phyloP scores from a whole-genome alignment of 306 rosid genomes.

The Glycine soja region DNA sequence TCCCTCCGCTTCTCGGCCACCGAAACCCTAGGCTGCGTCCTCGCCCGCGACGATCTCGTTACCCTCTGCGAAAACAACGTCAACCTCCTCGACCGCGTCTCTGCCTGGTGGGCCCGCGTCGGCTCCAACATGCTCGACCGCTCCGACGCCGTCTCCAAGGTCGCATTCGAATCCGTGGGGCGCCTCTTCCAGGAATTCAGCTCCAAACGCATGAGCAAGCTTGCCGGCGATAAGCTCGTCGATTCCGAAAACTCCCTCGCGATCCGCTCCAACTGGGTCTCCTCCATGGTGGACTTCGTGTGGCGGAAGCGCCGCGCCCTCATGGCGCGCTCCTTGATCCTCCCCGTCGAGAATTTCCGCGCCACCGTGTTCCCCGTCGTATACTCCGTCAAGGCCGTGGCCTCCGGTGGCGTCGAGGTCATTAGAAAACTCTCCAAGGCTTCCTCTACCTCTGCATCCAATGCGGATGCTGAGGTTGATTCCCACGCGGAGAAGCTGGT shows the following conservation, averaged over 20 bases:
- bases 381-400: constrained; percentile 90
- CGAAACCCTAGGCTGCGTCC: constrained; percentile 90
- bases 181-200: constrained; percentile 91
- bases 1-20: constrained; percentile 85
- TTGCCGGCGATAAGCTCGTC: constrained; percentile 91
- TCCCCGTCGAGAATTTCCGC: constrained; percentile 92
- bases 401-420: constrained; percentile 84
- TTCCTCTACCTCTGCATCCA: constrained; percentile 47
- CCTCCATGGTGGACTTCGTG: constrained; percentile 92
- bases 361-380: constrained; percentile 89
- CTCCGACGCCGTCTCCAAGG: constrained; percentile 84
- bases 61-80: constrained; percentile 93
- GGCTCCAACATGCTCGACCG: constrained; percentile 84
- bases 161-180: constrained; percentile 95
- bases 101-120: constrained; percentile 88
- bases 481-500: constrained; percentile 81
- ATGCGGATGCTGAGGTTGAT: constrained; percentile 53
- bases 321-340: constrained; percentile 85
- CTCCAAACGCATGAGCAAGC: constrained; percentile 87
- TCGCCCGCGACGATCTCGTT: constrained; percentile 95
- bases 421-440: constrained; percentile 79
- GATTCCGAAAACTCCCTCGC: constrained; percentile 97
- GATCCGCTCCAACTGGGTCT: constrained; percentile 94
- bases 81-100: constrained; percentile 79
- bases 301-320: constrained; percentile 94